phyloP scores from a whole-genome alignment of 1,284 basidiomycete genomes.

The Tilletia caries region DNA sequence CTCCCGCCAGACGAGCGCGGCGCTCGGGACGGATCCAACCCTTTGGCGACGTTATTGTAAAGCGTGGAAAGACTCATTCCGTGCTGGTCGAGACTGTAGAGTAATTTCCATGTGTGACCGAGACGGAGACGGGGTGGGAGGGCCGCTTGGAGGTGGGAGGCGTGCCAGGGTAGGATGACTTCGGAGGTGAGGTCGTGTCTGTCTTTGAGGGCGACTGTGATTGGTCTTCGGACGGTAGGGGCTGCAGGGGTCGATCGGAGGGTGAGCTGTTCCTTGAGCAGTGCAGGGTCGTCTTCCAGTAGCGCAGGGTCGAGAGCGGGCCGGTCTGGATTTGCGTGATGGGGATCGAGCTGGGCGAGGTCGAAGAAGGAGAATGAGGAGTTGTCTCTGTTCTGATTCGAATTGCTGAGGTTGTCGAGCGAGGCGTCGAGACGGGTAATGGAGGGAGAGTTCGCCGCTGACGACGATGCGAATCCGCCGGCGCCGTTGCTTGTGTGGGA shows the following conservation, averaged over 20 bases:
- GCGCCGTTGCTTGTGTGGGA: no score
- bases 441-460: not conserved
- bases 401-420: not conserved
- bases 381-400: not conserved
- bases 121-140: slow-evolving; percentile 78
- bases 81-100: slow-evolving; percentile 92
- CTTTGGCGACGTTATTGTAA: slow-evolving; percentile 38
- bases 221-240: slow-evolving; percentile 14
- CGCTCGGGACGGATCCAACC: slow-evolving; percentile 20
- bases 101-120: slow-evolving; percentile 73
- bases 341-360: not conserved
- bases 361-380: slow-evolving; percentile 3
- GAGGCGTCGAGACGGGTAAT: not conserved
- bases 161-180: slow-evolving; percentile 41
- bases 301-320: not conserved
- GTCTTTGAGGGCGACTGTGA: slow-evolving; percentile 38
- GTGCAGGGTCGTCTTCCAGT: not conserved
- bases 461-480: no score
- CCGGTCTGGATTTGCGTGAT: not conserved
- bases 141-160: slow-evolving; percentile 38
- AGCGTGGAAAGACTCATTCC: slow-evolving; percentile 87
- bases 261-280: not conserved
- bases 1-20: slow-evolving; percentile 17
- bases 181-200: slow-evolving; percentile 38
- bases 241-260: not conserved